Conservation (phyloP, 495 filamentous ascomycete species). For the Penicillium alfredii region DNA sequence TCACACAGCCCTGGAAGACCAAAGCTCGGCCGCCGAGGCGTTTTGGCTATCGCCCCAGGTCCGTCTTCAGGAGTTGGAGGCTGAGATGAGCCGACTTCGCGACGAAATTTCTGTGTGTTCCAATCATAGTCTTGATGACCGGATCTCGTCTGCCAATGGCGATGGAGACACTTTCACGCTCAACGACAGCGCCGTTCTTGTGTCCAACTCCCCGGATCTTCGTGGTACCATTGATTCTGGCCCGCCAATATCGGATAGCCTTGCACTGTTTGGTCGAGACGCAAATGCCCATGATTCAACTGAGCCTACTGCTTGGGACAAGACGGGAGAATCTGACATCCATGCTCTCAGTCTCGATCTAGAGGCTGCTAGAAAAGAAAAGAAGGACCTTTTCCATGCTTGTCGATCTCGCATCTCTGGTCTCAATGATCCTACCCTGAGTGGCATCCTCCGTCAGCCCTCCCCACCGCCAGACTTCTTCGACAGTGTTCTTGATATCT, state of each 20-base stretch:
- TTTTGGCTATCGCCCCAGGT: conserved; percentile 22
- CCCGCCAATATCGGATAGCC: conserved; percentile 13
- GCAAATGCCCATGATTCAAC: conserved; percentile 12
- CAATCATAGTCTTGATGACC: conserved; percentile 2
- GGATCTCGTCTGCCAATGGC: conserved; percentile 1
- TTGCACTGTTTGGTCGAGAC: conserved; percentile 10
- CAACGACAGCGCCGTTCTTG: conserved; percentile 29
- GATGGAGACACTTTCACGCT: conserved; percentile 29
- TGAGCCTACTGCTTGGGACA: conserved; percentile 8
- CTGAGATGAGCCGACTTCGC: conserved; percentile 13
- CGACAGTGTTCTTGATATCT: conserved; percentile 25
- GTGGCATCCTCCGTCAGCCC: conserved; percentile 24
- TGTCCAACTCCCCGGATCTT: conserved; percentile 33
- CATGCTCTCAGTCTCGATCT: conserved; percentile 26
- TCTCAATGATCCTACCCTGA: conserved; percentile 30
- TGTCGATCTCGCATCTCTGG: conserved; percentile 31
- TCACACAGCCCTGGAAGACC: conserved; percentile 22
- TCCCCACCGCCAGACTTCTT: conserved; percentile 38
- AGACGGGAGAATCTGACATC: conserved; percentile 18
- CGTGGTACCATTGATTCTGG: conserved; percentile 11
- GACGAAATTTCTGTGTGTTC: conserved; percentile 17
- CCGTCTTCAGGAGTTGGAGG: conserved; percentile 16
- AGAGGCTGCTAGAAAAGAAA: conserved; percentile 35
- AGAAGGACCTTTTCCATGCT: conserved; percentile 32
- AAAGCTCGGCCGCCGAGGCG: conserved; percentile 17